Conservation (phyloP, 768 basidiomycete genomes). For the Trametes cubensis region DNA sequence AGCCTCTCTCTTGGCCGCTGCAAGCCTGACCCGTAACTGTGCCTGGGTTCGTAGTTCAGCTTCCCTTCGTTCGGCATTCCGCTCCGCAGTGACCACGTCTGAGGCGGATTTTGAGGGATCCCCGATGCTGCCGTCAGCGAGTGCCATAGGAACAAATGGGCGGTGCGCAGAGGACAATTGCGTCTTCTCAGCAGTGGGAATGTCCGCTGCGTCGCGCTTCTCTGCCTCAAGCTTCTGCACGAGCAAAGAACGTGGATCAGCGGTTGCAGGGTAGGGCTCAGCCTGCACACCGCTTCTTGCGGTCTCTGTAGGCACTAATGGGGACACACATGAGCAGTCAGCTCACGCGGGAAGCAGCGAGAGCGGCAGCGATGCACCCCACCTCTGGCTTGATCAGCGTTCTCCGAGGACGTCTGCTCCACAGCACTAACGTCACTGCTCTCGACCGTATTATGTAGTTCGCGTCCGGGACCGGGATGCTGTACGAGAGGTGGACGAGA, state of each 20-base stretch:
- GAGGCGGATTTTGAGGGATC: constrained; percentile 10
- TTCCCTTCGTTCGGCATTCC: constrained; percentile 38
- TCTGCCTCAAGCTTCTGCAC: constrained; percentile 26
- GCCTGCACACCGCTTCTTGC: constrained; percentile 5
- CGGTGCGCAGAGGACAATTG: constrained; percentile 11
- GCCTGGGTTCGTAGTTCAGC: constrained; percentile 50
- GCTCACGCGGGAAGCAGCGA: constrained; percentile 7
- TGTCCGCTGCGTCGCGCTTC: constrained; percentile 23
- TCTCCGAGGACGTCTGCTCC: constrained; percentile 20
- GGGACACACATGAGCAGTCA: neutral
- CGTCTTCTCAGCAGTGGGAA: constrained; percentile 26
- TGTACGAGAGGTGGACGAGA: constrained; percentile 4
- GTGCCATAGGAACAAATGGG: constrained; percentile 17
- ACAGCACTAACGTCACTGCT: constrained; percentile 15
- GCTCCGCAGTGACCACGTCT: constrained; percentile 14
- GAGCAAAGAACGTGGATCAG: constrained; percentile 24
- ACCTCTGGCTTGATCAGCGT: constrained; percentile 1
- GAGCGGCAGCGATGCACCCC: constrained; percentile 7
- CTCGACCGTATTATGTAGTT: neutral
- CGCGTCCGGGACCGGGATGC: constrained; percentile 14
- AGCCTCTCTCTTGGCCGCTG: constrained; percentile 43
- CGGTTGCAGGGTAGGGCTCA: neutral
- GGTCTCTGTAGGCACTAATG: constrained; percentile 11
- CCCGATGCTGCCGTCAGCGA: constrained; percentile 5
- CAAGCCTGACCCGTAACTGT: constrained; percentile 50